phyloP scores from a whole-genome alignment of 2,329 filamentous ascomycete species.

The Fusarium sp. region DNA sequence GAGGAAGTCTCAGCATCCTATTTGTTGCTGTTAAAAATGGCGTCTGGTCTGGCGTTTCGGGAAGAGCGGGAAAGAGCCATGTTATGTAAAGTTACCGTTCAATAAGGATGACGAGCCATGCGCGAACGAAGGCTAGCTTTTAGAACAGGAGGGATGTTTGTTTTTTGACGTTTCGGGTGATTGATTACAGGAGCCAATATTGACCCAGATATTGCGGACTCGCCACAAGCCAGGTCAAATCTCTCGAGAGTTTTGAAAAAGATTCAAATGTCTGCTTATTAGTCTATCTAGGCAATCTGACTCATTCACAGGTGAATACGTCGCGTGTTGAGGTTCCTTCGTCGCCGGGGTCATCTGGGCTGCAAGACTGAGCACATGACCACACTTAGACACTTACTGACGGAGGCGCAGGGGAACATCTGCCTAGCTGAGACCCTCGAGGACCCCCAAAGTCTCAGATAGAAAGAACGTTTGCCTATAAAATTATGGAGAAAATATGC shows the following conservation, averaged over 20 bases:
- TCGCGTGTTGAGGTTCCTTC: constrained; percentile 39
- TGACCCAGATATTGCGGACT: background rate
- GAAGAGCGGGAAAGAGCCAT: constrained; percentile 51
- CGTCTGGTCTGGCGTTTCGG: constrained; percentile 53
- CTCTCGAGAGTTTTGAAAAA: background rate
- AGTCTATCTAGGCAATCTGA: constrained; percentile 12
- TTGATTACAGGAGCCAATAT: background rate
- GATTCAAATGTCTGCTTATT: background rate
- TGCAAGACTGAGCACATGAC: constrained; percentile 43
- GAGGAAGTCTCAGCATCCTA: constrained; percentile 41
- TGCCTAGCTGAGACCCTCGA: constrained; percentile 38
- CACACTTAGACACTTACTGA: constrained; percentile 34
- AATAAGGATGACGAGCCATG: constrained; percentile 46
- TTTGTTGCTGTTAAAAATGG: constrained; percentile 46
- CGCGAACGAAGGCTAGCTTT: constrained; percentile 40
- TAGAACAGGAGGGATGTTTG: constrained; percentile 37
- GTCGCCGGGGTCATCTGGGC: constrained; percentile 41
- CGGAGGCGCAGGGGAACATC: constrained; percentile 43
- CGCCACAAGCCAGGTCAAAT: background rate
- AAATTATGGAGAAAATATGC: constrained; percentile 25
- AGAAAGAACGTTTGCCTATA: background rate
- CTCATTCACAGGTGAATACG: constrained; percentile 12
- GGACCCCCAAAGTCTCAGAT: constrained; percentile 16
- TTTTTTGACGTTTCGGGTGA: constrained; percentile 1
- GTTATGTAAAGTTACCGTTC: constrained; percentile 50